Evolutionary conservation across 1,284 basidiomycete species (phyloP).

Genomic region (Pseudozyma sp.): DNA sequence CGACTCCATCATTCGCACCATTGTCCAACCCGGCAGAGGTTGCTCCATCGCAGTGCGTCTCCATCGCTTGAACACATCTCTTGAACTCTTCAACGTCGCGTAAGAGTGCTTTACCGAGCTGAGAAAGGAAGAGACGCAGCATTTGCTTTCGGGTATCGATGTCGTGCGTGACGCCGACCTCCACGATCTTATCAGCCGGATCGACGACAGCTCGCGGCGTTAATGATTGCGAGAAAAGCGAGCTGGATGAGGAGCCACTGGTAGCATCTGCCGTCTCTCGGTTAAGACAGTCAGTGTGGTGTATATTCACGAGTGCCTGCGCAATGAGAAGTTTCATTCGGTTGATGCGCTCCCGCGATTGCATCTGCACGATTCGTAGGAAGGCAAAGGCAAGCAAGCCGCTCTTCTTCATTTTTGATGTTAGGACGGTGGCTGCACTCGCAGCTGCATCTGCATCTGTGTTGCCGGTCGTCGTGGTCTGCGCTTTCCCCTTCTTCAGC

Average conservation of each 20-base stretch:
- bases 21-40: neutral
- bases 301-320: slow-evolving; percentile 10
- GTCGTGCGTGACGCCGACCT: neutral
- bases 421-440: neutral
- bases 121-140: slow-evolving; percentile 11
- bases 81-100: slow-evolving; percentile 26
- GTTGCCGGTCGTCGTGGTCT: neutral
- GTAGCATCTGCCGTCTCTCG: neutral
- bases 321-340: slow-evolving; percentile 39
- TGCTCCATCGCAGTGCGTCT: slow-evolving; percentile 14
- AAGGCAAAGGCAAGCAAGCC: slow-evolving; percentile 24
- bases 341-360: slow-evolving; percentile 32
- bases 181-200: too few relatives aligned
- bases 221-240: too few relatives aligned
- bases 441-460: neutral
- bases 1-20: too few relatives aligned
- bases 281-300: neutral
- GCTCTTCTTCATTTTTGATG: slow-evolving; percentile 21
- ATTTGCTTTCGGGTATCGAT: neutral
- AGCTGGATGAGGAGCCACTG: neutral
- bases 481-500: slow-evolving; percentile 2
- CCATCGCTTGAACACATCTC: slow-evolving; percentile 27
- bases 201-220: too few relatives aligned
- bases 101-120: slow-evolving; percentile 29
- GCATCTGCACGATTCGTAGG: slow-evolving; percentile 28